Evolutionary conservation across 257 asterid species (phyloP).

Genomic region (Henckelia pumila): DNA sequence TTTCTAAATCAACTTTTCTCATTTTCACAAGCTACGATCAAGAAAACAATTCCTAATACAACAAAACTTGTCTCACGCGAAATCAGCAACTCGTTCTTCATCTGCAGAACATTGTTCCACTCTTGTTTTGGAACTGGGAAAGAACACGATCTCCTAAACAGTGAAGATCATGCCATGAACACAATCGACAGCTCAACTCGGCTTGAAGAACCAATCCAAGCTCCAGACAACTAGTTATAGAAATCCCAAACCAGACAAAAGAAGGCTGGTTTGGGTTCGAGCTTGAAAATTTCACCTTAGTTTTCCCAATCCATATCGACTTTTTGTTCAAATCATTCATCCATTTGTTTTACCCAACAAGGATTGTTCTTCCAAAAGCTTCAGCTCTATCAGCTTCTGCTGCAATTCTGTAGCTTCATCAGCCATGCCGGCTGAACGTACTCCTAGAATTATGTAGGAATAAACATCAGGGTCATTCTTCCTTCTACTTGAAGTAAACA

Average conservation of each 20-base stretch:
- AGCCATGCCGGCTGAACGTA: slow-evolving; percentile 63
- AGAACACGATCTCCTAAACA: background rate
- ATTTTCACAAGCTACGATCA: no score
- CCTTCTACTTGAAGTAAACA: slow-evolving; percentile 46
- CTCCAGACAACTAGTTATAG: background rate
- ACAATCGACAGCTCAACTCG: background rate
- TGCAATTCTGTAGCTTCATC: slow-evolving; percentile 57
- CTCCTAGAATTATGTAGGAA: slow-evolving; percentile 49
- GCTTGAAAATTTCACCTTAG: background rate
- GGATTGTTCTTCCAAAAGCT: slow-evolving; percentile 34
- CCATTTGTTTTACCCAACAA: slow-evolving; percentile 16
- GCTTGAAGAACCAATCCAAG: background rate
- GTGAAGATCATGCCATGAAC: background rate
- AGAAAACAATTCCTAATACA: background rate
- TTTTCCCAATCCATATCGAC: background rate
- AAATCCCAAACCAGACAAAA: background rate
- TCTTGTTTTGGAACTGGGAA: background rate
- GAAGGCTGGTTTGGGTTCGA: background rate
- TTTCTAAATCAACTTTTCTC: background rate
- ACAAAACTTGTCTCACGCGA: background rate
- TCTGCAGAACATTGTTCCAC: no score
- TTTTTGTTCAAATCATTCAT: background rate
- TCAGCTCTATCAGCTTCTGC: slow-evolving; percentile 49
- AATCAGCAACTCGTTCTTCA: background rate
- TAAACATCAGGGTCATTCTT: slow-evolving; percentile 31